These are phyloP conservation scores for Suhomyces atakaporum DNA, from an alignment of 1,139 yeast genomes.

Conservation along the genomic window DNA sequence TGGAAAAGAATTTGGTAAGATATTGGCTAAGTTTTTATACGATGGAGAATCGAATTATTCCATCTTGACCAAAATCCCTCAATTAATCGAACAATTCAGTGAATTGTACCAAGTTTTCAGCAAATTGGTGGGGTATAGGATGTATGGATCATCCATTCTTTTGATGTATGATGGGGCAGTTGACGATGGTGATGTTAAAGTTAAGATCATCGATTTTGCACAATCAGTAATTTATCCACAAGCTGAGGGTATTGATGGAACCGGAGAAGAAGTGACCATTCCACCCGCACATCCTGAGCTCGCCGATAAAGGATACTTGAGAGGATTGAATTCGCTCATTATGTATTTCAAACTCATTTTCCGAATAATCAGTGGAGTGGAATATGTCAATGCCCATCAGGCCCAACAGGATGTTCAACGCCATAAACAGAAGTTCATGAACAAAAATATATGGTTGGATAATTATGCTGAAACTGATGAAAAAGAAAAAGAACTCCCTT, in stretches of 20 bases:
- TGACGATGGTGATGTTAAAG: constrained; percentile 39
- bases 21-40: constrained; percentile 74
- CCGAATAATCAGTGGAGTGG: constrained; percentile 41
- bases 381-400: constrained; percentile 19
- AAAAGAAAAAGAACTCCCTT: constrained; percentile 11
- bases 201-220: constrained; percentile 92
- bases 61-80: constrained; percentile 68
- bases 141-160: constrained; percentile 88
- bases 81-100: constrained; percentile 58
- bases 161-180: constrained; percentile 79
- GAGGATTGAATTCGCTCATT: constrained; percentile 73
- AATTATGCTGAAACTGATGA: constrained; percentile 41
- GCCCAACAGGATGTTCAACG: constrained; percentile 27
- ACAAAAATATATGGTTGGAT: constrained; percentile 51
- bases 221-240: constrained; percentile 83
- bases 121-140: constrained; percentile 72
- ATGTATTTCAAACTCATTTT: constrained; percentile 62
- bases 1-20: constrained; percentile 77
- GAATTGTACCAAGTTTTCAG: constrained; percentile 58
- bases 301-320: constrained; percentile 81
- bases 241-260: constrained; percentile 29
- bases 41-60: constrained; percentile 65
- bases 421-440: constrained; percentile 25
- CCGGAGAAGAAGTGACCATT: constrained; percentile 21
- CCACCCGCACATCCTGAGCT: constrained; percentile 69